Percentiles rank a stretch among this genome's conserved stretches.
These are phyloP conservation scores for Starmera caribaea DNA, from an alignment of 805 yeast species.

Conservation along the genomic window DNA sequence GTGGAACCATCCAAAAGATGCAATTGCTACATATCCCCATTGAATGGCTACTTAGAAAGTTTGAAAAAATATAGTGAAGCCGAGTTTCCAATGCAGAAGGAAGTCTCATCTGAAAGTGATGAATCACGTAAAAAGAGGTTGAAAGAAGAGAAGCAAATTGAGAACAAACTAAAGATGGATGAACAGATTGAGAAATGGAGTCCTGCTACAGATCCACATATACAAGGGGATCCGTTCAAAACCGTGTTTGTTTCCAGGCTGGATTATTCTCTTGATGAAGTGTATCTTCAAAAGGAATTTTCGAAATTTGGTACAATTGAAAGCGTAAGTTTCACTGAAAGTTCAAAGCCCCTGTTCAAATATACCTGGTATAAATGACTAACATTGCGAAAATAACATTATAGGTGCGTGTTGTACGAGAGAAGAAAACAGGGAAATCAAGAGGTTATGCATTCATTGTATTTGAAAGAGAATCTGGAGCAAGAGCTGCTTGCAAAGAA, in stretches of 20 bases:
- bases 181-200: conserved; percentile 35
- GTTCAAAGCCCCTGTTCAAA: not conserved
- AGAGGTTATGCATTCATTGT: conserved; percentile 82
- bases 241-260: conserved; percentile 76
- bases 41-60: conserved; percentile 11
- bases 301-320: conserved; percentile 64
- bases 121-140: conserved; percentile 21
- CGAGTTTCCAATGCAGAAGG: conserved; percentile 7
- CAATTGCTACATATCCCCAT: conserved; percentile 11
- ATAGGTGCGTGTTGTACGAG: conserved; percentile 43
- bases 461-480: conserved; percentile 50
- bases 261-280: conserved; percentile 52
- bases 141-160: conserved; percentile 15
- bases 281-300: conserved; percentile 57
- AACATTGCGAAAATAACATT: not conserved
- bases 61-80: conserved; percentile 21
- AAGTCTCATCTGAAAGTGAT: conserved; percentile 9
- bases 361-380: not conserved
- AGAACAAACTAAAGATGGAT: conserved; percentile 22
- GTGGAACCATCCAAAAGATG: conserved; percentile 7
- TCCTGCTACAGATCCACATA: conserved; percentile 47
- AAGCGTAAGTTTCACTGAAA: conserved; percentile 22
- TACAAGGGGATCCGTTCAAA: conserved; percentile 61
- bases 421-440: conserved; percentile 41
- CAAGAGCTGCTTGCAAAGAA: conserved; percentile 50